phyloP scores from a whole-genome alignment of 1,284 basidiomycete species.

The Lentinula novae-zelandiae region DNA sequence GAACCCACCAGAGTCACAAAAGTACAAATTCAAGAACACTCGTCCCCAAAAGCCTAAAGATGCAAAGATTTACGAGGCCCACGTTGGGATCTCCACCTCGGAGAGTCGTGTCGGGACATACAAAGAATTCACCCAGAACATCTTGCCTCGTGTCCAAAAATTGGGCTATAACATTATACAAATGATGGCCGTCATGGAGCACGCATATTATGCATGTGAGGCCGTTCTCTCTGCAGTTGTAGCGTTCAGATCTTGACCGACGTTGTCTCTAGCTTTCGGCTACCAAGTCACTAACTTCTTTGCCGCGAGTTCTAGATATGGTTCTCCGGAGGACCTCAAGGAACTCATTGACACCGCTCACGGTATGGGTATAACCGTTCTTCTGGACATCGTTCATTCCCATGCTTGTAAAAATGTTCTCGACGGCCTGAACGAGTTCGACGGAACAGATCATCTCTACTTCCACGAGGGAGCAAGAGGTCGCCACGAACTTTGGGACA shows the following conservation, averaged over 20 bases:
- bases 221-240: conserved; percentile 16
- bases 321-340: conserved; percentile 92
- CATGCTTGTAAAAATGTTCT: conserved; percentile 98
- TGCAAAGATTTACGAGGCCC: conserved; percentile 93
- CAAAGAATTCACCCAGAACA: conserved; percentile 88
- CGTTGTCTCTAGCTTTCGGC: conserved; percentile 70
- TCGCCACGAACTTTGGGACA: conserved; percentile 95
- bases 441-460: conserved; percentile 94
- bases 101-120: conserved; percentile 90
- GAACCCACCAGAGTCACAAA: conserved; percentile 79
- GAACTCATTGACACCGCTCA: conserved; percentile 95
- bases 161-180: conserved; percentile 97
- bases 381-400: conserved; percentile 96
- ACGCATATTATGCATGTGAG: conserved; percentile 96
- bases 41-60: conserved; percentile 68
- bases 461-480: conserved; percentile 94
- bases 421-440: conserved; percentile 94
- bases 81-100: conserved; percentile 93
- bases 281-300: conserved; percentile 99
- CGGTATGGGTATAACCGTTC: conserved; percentile 86
- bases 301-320: conserved; percentile 93
- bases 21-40: conserved; percentile 82
- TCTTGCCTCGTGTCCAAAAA: conserved; percentile 85
- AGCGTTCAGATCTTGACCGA: conserved; percentile 11
- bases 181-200: conserved; percentile 97